Percentiles rank a stretch among this genome's conserved stretches.
These are phyloP conservation scores for Saccharomycopsis sp. DNA, from an alignment of 805 yeast genomes.

Conservation along the genomic window DNA sequence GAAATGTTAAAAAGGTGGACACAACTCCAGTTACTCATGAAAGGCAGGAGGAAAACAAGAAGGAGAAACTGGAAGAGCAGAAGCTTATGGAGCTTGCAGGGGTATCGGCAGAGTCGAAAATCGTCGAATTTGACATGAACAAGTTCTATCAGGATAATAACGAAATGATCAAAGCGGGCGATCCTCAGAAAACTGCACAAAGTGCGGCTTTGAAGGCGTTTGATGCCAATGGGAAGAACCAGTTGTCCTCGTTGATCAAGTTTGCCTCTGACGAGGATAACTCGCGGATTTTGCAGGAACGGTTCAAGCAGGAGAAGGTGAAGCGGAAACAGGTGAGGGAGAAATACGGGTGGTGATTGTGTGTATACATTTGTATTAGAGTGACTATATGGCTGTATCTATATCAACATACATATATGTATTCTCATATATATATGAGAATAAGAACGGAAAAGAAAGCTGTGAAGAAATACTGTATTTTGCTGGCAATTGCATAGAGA, in stretches of 20 bases:
- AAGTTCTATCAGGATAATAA: slow-evolving; percentile 28
- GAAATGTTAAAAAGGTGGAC: background rate
- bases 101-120: slow-evolving; percentile 13
- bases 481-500: too few relatives aligned
- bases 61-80: background rate
- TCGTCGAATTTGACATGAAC: slow-evolving; percentile 28
- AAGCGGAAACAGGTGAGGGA: slow-evolving; percentile 20
- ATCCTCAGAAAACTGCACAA: slow-evolving; percentile 19
- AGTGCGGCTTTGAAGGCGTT: slow-evolving; percentile 25
- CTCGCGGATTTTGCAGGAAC: slow-evolving; percentile 24
- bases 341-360: slow-evolving; percentile 22
- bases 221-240: slow-evolving; percentile 28
- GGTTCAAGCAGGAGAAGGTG: slow-evolving; percentile 21
- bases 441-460: too few relatives aligned
- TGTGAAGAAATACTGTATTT: too few relatives aligned
- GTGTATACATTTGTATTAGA: too few relatives aligned
- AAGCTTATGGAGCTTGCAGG: background rate
- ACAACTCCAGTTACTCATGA: background rate
- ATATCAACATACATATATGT: too few relatives aligned
- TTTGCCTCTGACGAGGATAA: slow-evolving; percentile 26
- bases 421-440: too few relatives aligned
- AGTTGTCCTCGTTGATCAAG: slow-evolving; percentile 27
- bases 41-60: background rate
- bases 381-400: too few relatives aligned
- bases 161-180: slow-evolving; percentile 25